Conservation (phyloP, 768 basidiomycete species). For the Porphyrellus cyaneotinctus region DNA sequence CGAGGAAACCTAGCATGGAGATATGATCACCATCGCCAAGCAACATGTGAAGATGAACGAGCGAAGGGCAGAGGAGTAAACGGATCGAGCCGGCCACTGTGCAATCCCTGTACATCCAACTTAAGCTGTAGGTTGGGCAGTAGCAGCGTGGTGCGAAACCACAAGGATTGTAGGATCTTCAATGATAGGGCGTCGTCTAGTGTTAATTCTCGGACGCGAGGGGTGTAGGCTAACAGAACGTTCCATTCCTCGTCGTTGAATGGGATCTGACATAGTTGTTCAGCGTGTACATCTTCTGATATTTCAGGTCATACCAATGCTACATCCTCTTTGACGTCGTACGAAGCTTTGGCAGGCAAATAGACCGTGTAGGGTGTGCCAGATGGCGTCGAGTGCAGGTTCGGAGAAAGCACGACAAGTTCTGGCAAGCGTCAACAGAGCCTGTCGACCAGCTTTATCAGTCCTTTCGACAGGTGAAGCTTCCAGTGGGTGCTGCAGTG, state of each 20-base stretch:
- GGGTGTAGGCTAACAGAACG: constrained; percentile 1
- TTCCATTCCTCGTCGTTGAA: constrained; percentile 3
- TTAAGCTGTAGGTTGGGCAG: constrained; percentile 11
- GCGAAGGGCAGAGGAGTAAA: constrained; percentile 10
- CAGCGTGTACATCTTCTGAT: too few species aligned
- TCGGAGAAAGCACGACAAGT: constrained; percentile 10
- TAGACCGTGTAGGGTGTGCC: constrained; percentile 9
- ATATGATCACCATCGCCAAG: background rate
- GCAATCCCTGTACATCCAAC: background rate
- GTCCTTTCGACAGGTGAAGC: too few species aligned
- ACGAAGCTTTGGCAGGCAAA: background rate
- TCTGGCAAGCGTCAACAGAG: background rate
- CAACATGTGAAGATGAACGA: background rate
- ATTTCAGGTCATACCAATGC: constrained; percentile 1
- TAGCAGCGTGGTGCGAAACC: background rate
- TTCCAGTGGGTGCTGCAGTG: too few species aligned
- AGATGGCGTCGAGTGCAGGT: constrained; percentile 15
- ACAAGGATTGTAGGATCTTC: constrained; percentile 1
- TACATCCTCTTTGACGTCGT: background rate
- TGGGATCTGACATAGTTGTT: too few species aligned
- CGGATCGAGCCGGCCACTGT: background rate
- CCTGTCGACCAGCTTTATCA: background rate
- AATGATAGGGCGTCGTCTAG: background rate
- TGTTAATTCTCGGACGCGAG: constrained; percentile 6
- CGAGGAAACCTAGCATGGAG: constrained; percentile 2